These are phyloP conservation scores for Camelina laxa DNA, from an alignment of 345 rosid genomes.

Conservation along the genomic window DNA sequence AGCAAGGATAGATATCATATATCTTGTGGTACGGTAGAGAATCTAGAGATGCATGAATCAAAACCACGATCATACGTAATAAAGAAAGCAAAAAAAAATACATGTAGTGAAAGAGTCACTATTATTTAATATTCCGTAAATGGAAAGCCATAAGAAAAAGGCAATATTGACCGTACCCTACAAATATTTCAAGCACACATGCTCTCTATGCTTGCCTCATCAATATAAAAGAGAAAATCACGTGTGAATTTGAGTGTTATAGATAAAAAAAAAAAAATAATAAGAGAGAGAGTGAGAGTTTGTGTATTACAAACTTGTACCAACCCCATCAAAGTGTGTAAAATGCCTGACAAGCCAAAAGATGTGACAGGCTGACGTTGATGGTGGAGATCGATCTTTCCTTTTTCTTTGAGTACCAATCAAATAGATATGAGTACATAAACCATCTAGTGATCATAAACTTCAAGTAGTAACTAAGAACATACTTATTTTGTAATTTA, in stretches of 20 bases:
- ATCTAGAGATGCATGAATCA: slow-evolving; percentile 39
- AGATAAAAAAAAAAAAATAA: not conserved
- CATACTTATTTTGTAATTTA: not conserved
- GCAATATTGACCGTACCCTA: slow-evolving; percentile 37
- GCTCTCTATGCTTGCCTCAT: slow-evolving; percentile 30
- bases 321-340: slow-evolving; percentile 32
- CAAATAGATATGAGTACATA: not conserved
- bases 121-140: slow-evolving; percentile 20
- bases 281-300: not conserved
- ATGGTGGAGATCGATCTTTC: slow-evolving; percentile 28
- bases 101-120: slow-evolving; percentile 13
- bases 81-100: slow-evolving; percentile 1
- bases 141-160: slow-evolving; percentile 32
- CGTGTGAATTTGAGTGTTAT: slow-evolving; percentile 37
- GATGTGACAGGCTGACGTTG: slow-evolving; percentile 35
- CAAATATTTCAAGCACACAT: slow-evolving; percentile 36
- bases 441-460: slow-evolving; percentile 6
- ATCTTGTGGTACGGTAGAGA: slow-evolving; percentile 26
- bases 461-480: not conserved
- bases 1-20: not conserved
- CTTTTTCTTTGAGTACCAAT: slow-evolving; percentile 23
- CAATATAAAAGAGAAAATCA: slow-evolving; percentile 20
- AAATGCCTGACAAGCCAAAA: slow-evolving; percentile 41
- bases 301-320: slow-evolving; percentile 10
- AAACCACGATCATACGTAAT: not conserved